phyloP scores from a whole-genome alignment of 129 eudicot species.

The Pseudognaphalium luteoalbum region DNA sequence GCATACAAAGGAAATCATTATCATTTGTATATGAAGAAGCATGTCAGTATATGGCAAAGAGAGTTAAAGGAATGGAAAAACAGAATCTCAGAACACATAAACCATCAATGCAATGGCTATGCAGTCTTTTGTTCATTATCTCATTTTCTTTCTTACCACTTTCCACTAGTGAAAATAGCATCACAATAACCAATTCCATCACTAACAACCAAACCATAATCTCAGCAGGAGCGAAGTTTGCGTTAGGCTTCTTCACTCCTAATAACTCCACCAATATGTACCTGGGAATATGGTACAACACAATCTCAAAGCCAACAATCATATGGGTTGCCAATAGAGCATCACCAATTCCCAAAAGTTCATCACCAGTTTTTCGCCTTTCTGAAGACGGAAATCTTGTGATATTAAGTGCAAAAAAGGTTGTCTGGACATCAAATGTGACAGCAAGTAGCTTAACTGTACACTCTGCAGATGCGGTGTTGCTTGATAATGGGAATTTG shows the following conservation, averaged over 20 bases:
- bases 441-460: background rate
- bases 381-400: slow-evolving; percentile 51
- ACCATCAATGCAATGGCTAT: slow-evolving; percentile 26
- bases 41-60: slow-evolving; percentile 6
- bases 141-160: slow-evolving; percentile 23
- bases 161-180: slow-evolving; percentile 30
- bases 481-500: slow-evolving; percentile 52
- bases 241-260: slow-evolving; percentile 57
- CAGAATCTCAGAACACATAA: slow-evolving; percentile 5
- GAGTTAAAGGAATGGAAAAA: background rate
- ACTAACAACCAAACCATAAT: slow-evolving; percentile 38
- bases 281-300: slow-evolving; percentile 56
- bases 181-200: slow-evolving; percentile 35
- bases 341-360: slow-evolving; percentile 37
- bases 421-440: slow-evolving; percentile 53
- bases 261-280: slow-evolving; percentile 44
- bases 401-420: slow-evolving; percentile 32
- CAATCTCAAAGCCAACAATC: slow-evolving; percentile 31
- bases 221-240: slow-evolving; percentile 46
- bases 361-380: slow-evolving; percentile 41
- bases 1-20: background rate
- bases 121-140: slow-evolving; percentile 17
- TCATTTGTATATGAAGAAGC: slow-evolving; percentile 13
- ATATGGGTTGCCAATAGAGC: slow-evolving; percentile 80
- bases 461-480: slow-evolving; percentile 38